phyloP scores from a whole-genome alignment of 345 rosid species.

The Lumnitzera racemosa region DNA sequence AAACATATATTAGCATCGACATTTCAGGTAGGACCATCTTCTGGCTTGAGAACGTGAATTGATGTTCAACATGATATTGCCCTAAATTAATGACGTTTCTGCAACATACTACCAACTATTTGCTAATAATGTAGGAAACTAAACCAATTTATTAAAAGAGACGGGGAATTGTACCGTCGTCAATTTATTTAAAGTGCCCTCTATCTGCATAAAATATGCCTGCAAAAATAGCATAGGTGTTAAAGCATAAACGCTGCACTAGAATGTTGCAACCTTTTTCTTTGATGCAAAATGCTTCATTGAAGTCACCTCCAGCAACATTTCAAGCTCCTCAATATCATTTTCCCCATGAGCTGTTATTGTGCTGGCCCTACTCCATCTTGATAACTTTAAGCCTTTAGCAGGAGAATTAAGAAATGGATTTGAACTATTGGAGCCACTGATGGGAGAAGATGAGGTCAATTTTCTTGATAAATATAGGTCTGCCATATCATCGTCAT shows the following conservation, averaged over 20 bases:
- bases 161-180: constrained; percentile 26
- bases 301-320: constrained; percentile 47
- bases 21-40: neutral
- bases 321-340: constrained; percentile 60
- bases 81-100: neutral
- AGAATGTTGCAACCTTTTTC: neutral
- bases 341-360: constrained; percentile 34
- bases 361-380: constrained; percentile 34
- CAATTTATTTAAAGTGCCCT: constrained; percentile 46
- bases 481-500: constrained; percentile 52
- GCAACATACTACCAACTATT: too few relatives aligned
- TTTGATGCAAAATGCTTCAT: neutral
- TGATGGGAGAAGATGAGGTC: constrained; percentile 28
- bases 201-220: constrained; percentile 63
- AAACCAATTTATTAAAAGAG: neutral
- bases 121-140: neutral
- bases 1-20: neutral
- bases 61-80: neutral
- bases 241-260: neutral
- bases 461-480: constrained; percentile 48
- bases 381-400: constrained; percentile 36
- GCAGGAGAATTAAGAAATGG: constrained; percentile 32
- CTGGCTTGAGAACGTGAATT: too few relatives aligned
- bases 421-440: constrained; percentile 28
- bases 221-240: constrained; percentile 15